These are phyloP conservation scores for Aspergillus bridgeri DNA, from an alignment of 495 filamentous ascomycete genomes.

Conservation along the genomic window DNA sequence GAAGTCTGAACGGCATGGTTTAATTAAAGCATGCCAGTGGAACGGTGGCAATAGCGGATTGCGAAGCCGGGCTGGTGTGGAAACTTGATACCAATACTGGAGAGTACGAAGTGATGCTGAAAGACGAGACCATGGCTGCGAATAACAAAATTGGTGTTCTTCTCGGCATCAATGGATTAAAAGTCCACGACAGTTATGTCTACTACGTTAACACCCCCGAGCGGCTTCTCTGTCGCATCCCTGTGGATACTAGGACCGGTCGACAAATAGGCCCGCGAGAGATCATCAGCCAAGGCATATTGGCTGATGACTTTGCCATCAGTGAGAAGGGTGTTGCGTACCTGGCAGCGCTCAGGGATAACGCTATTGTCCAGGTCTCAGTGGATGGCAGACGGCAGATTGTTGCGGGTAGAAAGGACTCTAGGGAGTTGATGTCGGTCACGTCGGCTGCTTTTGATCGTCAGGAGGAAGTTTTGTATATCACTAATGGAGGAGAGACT, in stretches of 20 bases:
- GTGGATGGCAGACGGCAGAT: not conserved
- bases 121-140: slow-evolving; percentile 37
- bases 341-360: slow-evolving; percentile 5
- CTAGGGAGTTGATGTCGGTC: not conserved
- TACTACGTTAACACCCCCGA: slow-evolving; percentile 36
- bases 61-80: slow-evolving; percentile 36
- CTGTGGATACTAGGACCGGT: slow-evolving; percentile 23
- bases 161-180: slow-evolving; percentile 34
- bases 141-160: slow-evolving; percentile 16
- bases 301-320: slow-evolving; percentile 14
- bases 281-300: slow-evolving; percentile 2
- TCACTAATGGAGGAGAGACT: slow-evolving; percentile 13
- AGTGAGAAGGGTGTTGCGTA: slow-evolving; percentile 1
- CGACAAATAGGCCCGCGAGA: slow-evolving; percentile 5
- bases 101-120: slow-evolving; percentile 26
- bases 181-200: slow-evolving; percentile 23
- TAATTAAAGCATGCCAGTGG: slow-evolving; percentile 9
- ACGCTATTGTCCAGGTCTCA: slow-evolving; percentile 2
- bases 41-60: slow-evolving; percentile 30
- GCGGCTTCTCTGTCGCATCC: slow-evolving; percentile 26
- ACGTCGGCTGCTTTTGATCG: not conserved
- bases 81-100: slow-evolving; percentile 32
- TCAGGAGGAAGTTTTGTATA: slow-evolving; percentile 2
- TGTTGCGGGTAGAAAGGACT: not conserved
- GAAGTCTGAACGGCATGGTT: slow-evolving; percentile 26